Base-by-base conservation (phyloP, 441 rosid species). In the Breynia disticha region DNA sequence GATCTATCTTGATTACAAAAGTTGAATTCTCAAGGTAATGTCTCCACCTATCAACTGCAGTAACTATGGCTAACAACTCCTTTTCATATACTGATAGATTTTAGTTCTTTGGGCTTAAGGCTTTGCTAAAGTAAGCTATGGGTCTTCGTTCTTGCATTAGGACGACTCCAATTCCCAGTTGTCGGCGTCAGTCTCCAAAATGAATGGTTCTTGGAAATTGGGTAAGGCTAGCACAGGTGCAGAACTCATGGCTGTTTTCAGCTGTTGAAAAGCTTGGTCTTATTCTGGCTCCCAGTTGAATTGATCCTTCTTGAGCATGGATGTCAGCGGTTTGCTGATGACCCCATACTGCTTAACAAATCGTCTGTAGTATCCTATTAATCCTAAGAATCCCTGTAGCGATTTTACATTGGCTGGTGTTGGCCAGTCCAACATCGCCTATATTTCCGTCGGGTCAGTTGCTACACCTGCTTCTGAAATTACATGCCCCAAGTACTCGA, bases 211-310 rank as follows among this genome's bases (percentile, higher is more conserved):
- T 1, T 13, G 0, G 5, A 35, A 48, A 20, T 57, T 5, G 0
- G 54, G 46, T 2, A 47, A 24, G 0, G 54, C 46, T 1, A 57
- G 5, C 0, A 48, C 9, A 1, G 13, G 38, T 0, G 32, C 14
- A 0, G 5, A 0, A 0, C 5, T 5, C 32, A 57, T 48, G 0
- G 52, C 22, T 2, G 1, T 1, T 14, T 57, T 57, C 0, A 57
- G 19, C 0, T 17, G 0, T 0, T 46, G 5, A 16, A 45, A 44
- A 0, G 37, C 46, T 1, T 0, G 1, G 0, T 1, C 6, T 5
- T 43, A 17, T 0, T 1, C 38, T 0, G 4, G 1, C 0, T 6
- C 0, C 35, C 28, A 48, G n/a, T 1, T 0, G 0, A 9, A 48
- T 19, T 0, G 0, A 16, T 13, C 16, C 12, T 46, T 46, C 3